Evolutionary conservation across 495 filamentous ascomycete genomes (phyloP), one percentile per base, ranked within the genome.

Genomic region (Massariosphaeria phaeospora): DNA sequence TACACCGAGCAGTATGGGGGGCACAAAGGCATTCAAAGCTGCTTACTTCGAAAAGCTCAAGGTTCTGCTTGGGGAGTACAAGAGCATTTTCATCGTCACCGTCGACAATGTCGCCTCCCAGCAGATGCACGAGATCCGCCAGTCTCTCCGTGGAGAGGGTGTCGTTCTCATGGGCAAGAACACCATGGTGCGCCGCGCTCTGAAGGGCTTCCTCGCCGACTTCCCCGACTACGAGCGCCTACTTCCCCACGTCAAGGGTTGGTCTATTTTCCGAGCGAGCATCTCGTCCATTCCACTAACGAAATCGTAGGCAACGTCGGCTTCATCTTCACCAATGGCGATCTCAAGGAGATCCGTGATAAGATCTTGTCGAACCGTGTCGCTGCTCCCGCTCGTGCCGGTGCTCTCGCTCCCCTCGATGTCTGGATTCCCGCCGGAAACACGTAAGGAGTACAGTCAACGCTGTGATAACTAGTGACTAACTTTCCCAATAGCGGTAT

Each of bases 111-210:
- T 87, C 75, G 86, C 84, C 72, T 99, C 93, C 50, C 93, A 99
- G 84, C 93, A 99, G 84, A 99, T 99, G 93, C 93, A 99, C 86
- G 93, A 99, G 82, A 97, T 97, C 73, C 86, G 93, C 75, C 76
- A 83, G 65, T 75, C 50, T 21, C 57, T 61, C 67, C 83, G 96
- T 73, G 84, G 86, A 33, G 76, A 94, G 70, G 91, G 80, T 74
- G 84, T 96, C 64, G 89, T 97, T 60, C 81, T 97, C 74, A 99
- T 99, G 93, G 93, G 93, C 69, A 99, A 99, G 84, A 99, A 99
- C 81, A 97, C 91, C 71, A 97, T 97, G 91, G 90, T 89, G 64
- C 91, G 93, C 70, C 91, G 93, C 79, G 94, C 93, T 60, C 81
- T 99, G 71, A 95, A 91, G 82, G 91, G 88, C 69, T 96, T 99